Evolutionary conservation across 805 yeast genomes (phyloP), one percentile per base, ranked within the genome.

Genomic region (Huiozyma sinensis): DNA sequence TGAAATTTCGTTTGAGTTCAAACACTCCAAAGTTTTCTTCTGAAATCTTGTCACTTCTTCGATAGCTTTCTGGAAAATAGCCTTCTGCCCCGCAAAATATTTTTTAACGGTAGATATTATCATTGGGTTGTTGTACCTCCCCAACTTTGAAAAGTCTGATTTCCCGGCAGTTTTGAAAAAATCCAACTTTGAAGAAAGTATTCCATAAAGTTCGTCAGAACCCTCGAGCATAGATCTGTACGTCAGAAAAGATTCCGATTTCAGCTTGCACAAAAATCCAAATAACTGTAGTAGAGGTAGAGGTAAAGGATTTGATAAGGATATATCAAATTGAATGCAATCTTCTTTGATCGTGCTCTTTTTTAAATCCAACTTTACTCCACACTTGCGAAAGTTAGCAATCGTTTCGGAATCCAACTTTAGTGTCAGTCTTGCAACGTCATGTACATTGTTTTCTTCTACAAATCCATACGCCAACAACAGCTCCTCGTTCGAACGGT

Each of bases 391-490:
- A 11, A 74, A 60, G 11, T 57, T 60, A 0, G 57, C 33, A 52
- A 58, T 43, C 43, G 64, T 38, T 28, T 50, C 44, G 2, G 47
- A 50, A 13, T 66, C 68, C 7, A 84, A 64, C 54, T 76, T 76
- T 45, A 87, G 67, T 5, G 82, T 72, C 38, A 88, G 68, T 11
- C 77, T 77, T 1, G 79, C 65, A 5, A 66, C 55, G 49, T 84
- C 90, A 33, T 76, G 76, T 7, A 65, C 64, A 51, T 83, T 83
- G 39, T 73, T 63, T 12, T 67, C 66, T 12, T 71, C 71, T 7
- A 78, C 72, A 61, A 89, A 89, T 0, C 97, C 97, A 59, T 89
- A 89, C 0, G 82, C 88, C 51, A 88, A 64, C 6, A 89, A 61
- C 28, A 88, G 61, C 50, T 86, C 95, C 50, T 84, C 94, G 55